phyloP scores from a whole-genome alignment of 176 grass and related monocot species.

The Rhynchospora pubera region DNA sequence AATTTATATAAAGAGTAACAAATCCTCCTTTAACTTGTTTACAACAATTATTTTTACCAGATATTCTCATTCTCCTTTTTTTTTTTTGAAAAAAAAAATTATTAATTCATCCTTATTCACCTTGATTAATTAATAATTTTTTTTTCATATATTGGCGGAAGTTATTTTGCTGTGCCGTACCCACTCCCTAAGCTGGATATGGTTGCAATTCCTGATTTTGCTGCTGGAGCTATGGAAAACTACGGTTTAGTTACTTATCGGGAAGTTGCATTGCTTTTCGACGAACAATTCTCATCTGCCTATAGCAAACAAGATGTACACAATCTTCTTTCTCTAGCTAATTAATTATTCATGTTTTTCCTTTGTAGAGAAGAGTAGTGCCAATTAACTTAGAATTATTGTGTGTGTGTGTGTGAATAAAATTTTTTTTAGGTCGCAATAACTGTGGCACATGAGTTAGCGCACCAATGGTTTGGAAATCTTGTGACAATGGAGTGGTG shows the following conservation, averaged over 20 bases:
- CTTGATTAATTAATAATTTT: not conserved
- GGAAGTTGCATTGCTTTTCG: constrained; percentile 67
- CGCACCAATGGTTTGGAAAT: constrained; percentile 99
- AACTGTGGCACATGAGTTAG: constrained; percentile 91
- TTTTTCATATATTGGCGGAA: constrained; percentile 14
- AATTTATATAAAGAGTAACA: constrained; percentile 74
- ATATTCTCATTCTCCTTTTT: not conserved
- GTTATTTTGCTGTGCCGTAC: constrained; percentile 84
- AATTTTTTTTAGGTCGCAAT: constrained; percentile 55
- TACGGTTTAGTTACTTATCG: constrained; percentile 80
- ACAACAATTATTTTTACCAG: not conserved
- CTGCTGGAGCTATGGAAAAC: constrained; percentile 90
- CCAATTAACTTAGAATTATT: not conserved
- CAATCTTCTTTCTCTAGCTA: not conserved
- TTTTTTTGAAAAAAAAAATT: not conserved
- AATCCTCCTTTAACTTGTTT: not conserved
- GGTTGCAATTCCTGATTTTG: constrained; percentile 87
- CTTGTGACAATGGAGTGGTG: constrained; percentile 99
- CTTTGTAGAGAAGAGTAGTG: not conserved
- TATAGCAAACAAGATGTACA: constrained; percentile 39
- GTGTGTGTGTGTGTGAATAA: not conserved
- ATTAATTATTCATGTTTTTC: not conserved
- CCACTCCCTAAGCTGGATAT: constrained; percentile 95
- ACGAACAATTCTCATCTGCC: constrained; percentile 46
- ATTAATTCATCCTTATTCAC: not conserved